These are phyloP conservation scores for Sclerotinia trifoliorum DNA, from an alignment of 2,329 filamentous ascomycete genomes.

Conservation along the genomic window DNA sequence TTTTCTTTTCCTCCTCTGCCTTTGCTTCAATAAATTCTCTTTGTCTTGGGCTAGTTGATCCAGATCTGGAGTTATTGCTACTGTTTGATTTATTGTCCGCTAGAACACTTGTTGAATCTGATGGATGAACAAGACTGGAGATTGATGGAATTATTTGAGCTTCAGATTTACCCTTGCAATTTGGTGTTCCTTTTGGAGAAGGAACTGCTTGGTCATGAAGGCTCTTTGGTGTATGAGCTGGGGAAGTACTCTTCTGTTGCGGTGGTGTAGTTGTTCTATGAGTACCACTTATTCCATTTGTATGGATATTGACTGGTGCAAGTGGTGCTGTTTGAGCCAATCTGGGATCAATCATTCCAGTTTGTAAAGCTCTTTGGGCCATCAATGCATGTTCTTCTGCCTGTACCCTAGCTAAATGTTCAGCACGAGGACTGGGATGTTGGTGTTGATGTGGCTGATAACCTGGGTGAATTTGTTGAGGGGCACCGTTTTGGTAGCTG, in stretches of 20 bases:
- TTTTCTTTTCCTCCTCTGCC: constrained; percentile 5
- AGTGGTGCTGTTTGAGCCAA: constrained; percentile 20
- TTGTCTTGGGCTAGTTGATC: constrained; percentile 34
- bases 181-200: constrained; percentile 28
- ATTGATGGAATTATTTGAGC: constrained; percentile 40
- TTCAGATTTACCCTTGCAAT: constrained; percentile 27
- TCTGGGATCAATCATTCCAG: constrained; percentile 34
- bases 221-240: constrained; percentile 21
- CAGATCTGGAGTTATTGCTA: constrained; percentile 36
- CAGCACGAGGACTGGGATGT: constrained; percentile 42
- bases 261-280: constrained; percentile 32
- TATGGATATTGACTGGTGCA: constrained; percentile 30
- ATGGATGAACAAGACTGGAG: constrained; percentile 37
- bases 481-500: constrained; percentile 25
- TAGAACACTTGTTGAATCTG: constrained; percentile 36
- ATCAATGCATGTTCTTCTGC: constrained; percentile 40
- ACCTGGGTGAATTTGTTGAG: constrained; percentile 26
- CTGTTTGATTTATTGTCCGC: constrained; percentile 37
- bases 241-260: constrained; percentile 19
- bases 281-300: constrained; percentile 25
- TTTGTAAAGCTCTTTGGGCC: constrained; percentile 36
- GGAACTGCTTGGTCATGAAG: constrained; percentile 7
- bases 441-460: constrained; percentile 42
- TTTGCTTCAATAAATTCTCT: constrained; percentile 43
- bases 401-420: constrained; percentile 42